phyloP scores from a whole-genome alignment of 169 alveolate species.

The Ichthyophthirius multifiliis region DNA sequence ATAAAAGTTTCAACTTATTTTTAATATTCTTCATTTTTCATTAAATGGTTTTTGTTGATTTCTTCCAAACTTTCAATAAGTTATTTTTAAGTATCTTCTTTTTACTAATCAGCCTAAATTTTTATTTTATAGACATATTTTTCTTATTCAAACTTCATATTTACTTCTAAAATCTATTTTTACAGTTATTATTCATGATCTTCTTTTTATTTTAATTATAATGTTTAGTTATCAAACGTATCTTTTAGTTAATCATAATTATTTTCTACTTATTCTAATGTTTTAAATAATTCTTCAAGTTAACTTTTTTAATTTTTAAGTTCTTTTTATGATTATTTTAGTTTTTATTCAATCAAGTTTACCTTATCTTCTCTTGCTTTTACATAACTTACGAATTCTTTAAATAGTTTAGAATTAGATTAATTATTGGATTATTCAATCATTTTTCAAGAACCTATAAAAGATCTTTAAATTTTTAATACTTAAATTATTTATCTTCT shows the following conservation, averaged over 20 bases:
- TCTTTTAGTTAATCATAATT: neutral
- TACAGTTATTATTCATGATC: neutral
- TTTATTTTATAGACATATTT: too few species aligned
- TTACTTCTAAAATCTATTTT: neutral
- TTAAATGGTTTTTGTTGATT: too few species aligned
- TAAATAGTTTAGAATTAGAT: neutral
- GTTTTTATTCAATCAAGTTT: neutral
- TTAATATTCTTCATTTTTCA: too few species aligned
- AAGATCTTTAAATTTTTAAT: neutral
- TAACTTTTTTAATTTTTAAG: neutral
- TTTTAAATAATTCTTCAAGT: neutral
- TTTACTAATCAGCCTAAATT: too few species aligned
- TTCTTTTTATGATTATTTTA: neutral
- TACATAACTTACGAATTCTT: neutral
- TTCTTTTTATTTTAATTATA: neutral
- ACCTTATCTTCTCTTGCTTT: neutral
- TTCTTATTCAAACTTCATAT: slow-evolving; percentile 10
- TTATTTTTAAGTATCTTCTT: too few species aligned
- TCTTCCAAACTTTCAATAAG: too few species aligned
- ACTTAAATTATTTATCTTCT: neutral
- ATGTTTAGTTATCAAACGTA: neutral
- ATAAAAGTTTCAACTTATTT: too few species aligned
- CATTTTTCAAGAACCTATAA: neutral
- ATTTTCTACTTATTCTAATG: neutral
- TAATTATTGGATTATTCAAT: neutral